Evolutionary conservation across 768 basidiomycete species (phyloP).

Genomic region (Russula abietina): DNA sequence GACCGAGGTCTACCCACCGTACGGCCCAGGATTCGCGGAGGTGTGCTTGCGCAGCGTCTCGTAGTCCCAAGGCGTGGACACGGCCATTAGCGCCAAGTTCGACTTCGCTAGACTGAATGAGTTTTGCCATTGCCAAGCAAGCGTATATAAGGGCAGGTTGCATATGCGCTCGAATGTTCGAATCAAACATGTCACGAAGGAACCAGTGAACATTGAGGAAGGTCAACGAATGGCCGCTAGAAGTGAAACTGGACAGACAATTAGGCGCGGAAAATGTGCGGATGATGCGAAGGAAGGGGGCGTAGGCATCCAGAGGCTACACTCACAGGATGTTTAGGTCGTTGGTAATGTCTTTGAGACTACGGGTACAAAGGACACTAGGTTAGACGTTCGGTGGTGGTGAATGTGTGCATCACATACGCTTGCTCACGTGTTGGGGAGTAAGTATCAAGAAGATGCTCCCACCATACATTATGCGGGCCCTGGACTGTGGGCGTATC

Average conservation of each 20-base stretch:
- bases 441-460: constrained; percentile 41
- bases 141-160: constrained; percentile 70
- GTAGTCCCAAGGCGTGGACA: constrained; percentile 49
- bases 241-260: constrained; percentile 46
- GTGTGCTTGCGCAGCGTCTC: constrained; percentile 49
- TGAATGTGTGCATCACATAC: constrained; percentile 30
- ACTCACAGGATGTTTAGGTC: constrained; percentile 52
- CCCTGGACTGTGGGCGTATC: constrained; percentile 32
- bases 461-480: constrained; percentile 43
- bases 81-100: constrained; percentile 52
- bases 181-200: constrained; percentile 44
- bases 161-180: constrained; percentile 48
- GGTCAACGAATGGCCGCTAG: constrained; percentile 60
- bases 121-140: constrained; percentile 59
- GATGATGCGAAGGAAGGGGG: background rate
- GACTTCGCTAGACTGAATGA: constrained; percentile 67
- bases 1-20: constrained; percentile 52
- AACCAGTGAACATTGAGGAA: constrained; percentile 60
- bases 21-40: constrained; percentile 47
- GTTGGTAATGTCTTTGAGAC: constrained; percentile 43
- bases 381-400: constrained; percentile 1
- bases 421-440: constrained; percentile 38
- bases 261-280: background rate
- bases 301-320: background rate
- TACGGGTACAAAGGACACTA: constrained; percentile 26